Base-by-base conservation (phyloP, 2,329 filamentous ascomycete genomes). In the Orbilia ellipsospora region DNA sequence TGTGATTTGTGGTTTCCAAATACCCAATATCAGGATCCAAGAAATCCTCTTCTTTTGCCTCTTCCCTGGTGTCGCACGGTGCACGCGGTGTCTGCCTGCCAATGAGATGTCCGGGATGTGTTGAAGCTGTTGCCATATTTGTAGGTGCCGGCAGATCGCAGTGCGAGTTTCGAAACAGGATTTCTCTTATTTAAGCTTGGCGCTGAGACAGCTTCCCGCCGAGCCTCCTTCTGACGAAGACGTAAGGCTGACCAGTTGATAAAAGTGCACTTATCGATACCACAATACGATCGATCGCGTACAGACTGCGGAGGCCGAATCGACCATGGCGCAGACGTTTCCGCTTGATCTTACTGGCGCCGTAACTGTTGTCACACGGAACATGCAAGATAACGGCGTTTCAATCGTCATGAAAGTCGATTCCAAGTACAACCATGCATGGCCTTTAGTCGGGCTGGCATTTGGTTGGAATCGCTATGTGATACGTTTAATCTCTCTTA, bases 41-140 rank as follows among this genome's bases (percentile, higher is more conserved):
- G 15, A 12, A 26, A 40, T 40, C 28, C 54, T 12, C 7, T 40
- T 7, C 55, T 12, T 18, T 36, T 59, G 55, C 31, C 55, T 36
- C 36, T 40, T 12, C 16, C 5, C 18, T 20, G 6, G 16, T 13
- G 16, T 59, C 54, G 31, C 44, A 52, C 13, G 13, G 10, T 13
- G 20, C 54, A 16, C 44, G 20, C 13, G 13, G 10, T 13, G 20
- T 10, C 52, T 15, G 12, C 4, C 52, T 42, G 18, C 57, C 57
- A 61, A 61, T 61, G 40, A 50, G 6, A 26, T 6, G 7, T 23
- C 3, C 42, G 13, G 18, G 57, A 63, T 70, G 66, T 60, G 66
- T 70, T 70, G 66, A 57, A 28, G 45, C 26, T 70, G 66, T 70
- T 70, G 28, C 66, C 59, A 18, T 56, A 63, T 63, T 57, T 26